phyloP scores from a whole-genome alignment of 1,284 basidiomycete genomes.

The Cronartium quercuum region DNA sequence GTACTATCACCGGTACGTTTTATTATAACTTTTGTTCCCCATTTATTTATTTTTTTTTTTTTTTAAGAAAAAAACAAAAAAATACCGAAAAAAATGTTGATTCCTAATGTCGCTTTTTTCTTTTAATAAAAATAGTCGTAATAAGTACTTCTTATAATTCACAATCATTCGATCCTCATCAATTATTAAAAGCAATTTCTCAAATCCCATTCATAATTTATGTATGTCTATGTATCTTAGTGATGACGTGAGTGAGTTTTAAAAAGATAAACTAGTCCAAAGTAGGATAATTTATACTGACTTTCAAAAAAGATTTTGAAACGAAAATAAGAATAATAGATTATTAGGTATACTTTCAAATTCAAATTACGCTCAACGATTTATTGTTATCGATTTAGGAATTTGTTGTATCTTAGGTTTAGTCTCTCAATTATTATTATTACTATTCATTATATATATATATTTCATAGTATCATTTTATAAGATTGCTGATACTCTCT shows the following conservation, averaged over 20 bases:
- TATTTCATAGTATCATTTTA: too few relatives aligned
- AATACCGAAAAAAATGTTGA: background rate
- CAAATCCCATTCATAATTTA: constrained; percentile 46
- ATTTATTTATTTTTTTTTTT: constrained; percentile 54
- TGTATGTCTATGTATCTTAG: constrained; percentile 39
- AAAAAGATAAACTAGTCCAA: too few relatives aligned
- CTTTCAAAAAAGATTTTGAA: too few relatives aligned
- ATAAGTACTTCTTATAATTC: constrained; percentile 22
- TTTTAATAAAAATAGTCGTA: constrained; percentile 1
- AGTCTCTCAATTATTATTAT: too few relatives aligned
- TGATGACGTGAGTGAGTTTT: constrained; percentile 21
- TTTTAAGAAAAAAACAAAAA: too few relatives aligned
- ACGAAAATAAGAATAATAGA: too few relatives aligned
- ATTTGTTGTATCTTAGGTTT: constrained; percentile 77
- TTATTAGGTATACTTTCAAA: constrained; percentile 58
- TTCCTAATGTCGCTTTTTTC: background rate
- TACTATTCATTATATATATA: too few relatives aligned
- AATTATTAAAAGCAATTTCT: constrained; percentile 44
- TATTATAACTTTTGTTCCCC: constrained; percentile 60
- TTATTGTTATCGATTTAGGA: constrained; percentile 79
- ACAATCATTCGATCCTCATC: constrained; percentile 42
- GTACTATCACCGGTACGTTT: constrained; percentile 44
- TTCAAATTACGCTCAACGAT: constrained; percentile 61
- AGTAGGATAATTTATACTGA: too few relatives aligned
- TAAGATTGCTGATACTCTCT: too few relatives aligned